Base-by-base conservation (phyloP, 2,329 filamentous ascomycete genomes). In the Cladophialophora carrionii region DNA sequence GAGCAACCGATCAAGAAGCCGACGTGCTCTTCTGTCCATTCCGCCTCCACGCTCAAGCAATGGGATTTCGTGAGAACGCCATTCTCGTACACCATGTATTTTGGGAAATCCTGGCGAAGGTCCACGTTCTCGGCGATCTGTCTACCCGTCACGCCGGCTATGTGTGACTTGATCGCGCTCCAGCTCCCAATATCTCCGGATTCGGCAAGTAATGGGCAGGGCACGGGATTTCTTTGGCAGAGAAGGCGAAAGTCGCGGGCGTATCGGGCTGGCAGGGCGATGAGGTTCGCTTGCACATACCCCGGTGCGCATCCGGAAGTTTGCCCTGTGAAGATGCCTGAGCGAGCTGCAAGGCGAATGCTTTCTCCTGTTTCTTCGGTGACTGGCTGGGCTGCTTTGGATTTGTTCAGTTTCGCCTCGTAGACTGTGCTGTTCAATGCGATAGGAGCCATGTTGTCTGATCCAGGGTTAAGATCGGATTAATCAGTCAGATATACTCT, bases 1-100 rank as follows among this genome's bases (percentile, higher is more conserved):
- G 82, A 86, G 72, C 87, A 89, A 8, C 86, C 87, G 66, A 89
- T 83, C 52, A 89, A 73, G 71, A 87, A 89, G 0, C 80, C 87
- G 26, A 87, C 82, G 69, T 89, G 85, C 68, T 87, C 81, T 4
- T 78, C 72, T 0, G 80, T 82, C 87, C 87, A 89, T 48, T 85
- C 74, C 1, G 75, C 71, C 0, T 74, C 70, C 17, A 89, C 77
- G 71, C 86, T 79, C 1, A 71, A 57, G 34, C 76, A 75, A 17
- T 78, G 76, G 0, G 74, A 72, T 22, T 77, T 76, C 4, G 75
- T 69, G 1, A 83, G 75, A 52, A 75, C 74, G 1, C 80, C 80
- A 63, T 84, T 74, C n/a, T 77, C 68, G 73, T 88, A 89, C 12
- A 89, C 78, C 68, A 82, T 84, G 73, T 86, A 89, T 24, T 76